Evolutionary conservation across 306 rosid species (phyloP).

Genomic region (Dalbergia cochinchinensis): DNA sequence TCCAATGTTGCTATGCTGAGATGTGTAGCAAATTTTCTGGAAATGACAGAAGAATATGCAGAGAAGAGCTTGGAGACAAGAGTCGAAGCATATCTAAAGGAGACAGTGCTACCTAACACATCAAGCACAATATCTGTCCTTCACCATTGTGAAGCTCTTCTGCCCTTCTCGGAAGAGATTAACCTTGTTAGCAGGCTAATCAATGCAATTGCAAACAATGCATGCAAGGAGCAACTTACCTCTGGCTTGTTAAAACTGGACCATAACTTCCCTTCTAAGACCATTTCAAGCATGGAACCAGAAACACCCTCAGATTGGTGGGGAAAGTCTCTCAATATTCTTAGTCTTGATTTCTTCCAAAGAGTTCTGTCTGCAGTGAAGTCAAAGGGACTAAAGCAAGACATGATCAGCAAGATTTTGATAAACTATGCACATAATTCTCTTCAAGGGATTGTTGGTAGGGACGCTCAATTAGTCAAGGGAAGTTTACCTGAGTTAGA

Average conservation of each 20-base stretch:
- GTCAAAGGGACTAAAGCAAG: conserved; percentile 94
- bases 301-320: conserved; percentile 98
- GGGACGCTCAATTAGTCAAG: conserved; percentile 68
- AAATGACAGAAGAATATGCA: conserved; percentile 90
- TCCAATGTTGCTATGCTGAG: conserved; percentile 83
- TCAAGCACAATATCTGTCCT: conserved; percentile 85
- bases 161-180: conserved; percentile 85
- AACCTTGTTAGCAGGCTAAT: conserved; percentile 75
- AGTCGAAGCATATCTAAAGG: conserved; percentile 77
- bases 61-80: conserved; percentile 77
- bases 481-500: conserved; percentile 74
- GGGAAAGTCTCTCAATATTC: conserved; percentile 80
- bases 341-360: conserved; percentile 83
- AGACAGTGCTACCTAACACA: conserved; percentile 71
- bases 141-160: conserved; percentile 80
- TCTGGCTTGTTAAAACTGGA: conserved; percentile 87
- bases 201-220: conserved; percentile 85
- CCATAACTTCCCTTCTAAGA: conserved; percentile 72
- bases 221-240: conserved; percentile 94
- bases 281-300: conserved; percentile 60
- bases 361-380: conserved; percentile 80
- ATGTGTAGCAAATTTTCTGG: conserved; percentile 76
- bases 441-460: conserved; percentile 73
- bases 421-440: conserved; percentile 86
- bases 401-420: conserved; percentile 88